Base-by-base conservation (phyloP, 75 land plant species). In the Picea sitchensis region DNA sequence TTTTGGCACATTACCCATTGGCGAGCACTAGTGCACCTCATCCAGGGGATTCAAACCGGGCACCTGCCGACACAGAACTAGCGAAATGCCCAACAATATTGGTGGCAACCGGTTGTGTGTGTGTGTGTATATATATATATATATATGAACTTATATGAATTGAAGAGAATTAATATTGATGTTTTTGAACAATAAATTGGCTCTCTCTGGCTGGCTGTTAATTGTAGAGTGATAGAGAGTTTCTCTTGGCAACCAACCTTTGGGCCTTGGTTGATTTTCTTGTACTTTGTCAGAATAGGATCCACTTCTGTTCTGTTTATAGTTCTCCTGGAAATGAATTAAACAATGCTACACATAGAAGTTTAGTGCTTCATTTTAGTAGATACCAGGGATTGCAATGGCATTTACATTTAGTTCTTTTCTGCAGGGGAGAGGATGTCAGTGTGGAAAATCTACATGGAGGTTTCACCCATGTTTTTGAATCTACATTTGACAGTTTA, bases 371-470 rank as follows among this genome's bases (percentile, higher is more conserved):
- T 38, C 73, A 34, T 44, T 71, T n/a, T 69, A 2, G 26, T 17
- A 71, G 11, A 71, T 71, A 18, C 56, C n/a, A 34, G 15, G 7
- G 21, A 68, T 68, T 0, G 0, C 72, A 69, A 41, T 69, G n/a
- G 26, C 26, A 58, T 67, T 30, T 41, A 18, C n/a, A 65, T 56
- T 38, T 20, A 32, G 12, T 36, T 15, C 58, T 20, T 41, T 54
- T 44, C 47, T 18, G 11, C 14, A 96, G 99, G 97, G 99, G 99
- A 61, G 90, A 77, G 38, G 92, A 96, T 79, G 88, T 96, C 74
- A 96, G 98, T 72, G 77, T 81, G n/a, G 98, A 96, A 84, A 92
- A 96, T 81, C 12, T 89, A 81, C 94, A 96, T n/a, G 91, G 92
- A 75, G 98, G 96, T 31, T 96, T 90, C 75, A 96, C 98, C 44